Base-by-base conservation (phyloP, 192 early-diverging fungal species). In the Backusella liffmaniae region DNA sequence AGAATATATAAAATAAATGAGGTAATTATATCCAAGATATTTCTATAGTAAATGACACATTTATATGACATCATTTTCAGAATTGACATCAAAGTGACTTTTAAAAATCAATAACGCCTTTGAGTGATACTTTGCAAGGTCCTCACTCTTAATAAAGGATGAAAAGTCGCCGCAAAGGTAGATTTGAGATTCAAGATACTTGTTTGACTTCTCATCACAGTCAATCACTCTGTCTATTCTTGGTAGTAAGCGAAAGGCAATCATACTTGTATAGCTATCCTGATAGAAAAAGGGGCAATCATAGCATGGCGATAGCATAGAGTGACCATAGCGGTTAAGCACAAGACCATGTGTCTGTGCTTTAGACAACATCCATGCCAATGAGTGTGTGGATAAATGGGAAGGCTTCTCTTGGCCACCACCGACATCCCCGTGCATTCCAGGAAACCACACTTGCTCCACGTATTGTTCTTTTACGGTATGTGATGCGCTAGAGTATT, bases 401-500 rank as follows among this genome's bases (percentile, higher is more conserved):
- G 56, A 62, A 12, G 56, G 56, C 2, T 10, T 62, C 10, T 26
- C 56, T 62, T 62, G 56, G 9, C 56, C 56, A 26, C 71, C 76
- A 3, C 76, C 76, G 15, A 77, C 16, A 39, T 77, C 76, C 8
- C 56, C 37, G n/a, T 77, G 76, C 70, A 77, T 62, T 23, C 76
- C 76, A 4, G 76, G 76, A 44, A 77, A 77, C 76, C 76, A 77
- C 12, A 72, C 53, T 30, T 77, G 76, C n/a, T 66, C 76, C 3
- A 77, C 15, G 18, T 46, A 56, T 46, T 77, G 76, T 1, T 73
- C 59, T 16, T 39, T 32, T 35, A 36, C 7, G 15, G 42, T 66
- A 41, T 36, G 37, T 4, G n/a, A n/a, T n/a, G 42, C 13, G 4
- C 12, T 29, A 10, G 70, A 21, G 26, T 37, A 77, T 2, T 30